These are phyloP conservation scores for Eragrostis nindensis DNA, from an alignment of 176 grass and related monocot species.

Conservation along the genomic window DNA sequence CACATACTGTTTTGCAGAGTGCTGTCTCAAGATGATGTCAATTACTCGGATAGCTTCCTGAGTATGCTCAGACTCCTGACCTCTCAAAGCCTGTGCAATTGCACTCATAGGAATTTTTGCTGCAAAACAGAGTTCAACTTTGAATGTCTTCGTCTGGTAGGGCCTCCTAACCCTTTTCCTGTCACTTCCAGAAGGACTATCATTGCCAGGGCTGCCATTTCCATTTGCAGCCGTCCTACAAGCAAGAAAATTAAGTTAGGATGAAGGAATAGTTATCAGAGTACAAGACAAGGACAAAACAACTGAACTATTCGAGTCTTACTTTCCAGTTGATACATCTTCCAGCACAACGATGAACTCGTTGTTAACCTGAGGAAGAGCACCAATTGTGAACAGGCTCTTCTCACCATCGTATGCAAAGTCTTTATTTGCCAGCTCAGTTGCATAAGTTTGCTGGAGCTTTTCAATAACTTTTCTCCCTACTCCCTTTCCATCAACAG, in stretches of 20 bases:
- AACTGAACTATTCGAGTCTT: constrained; percentile 21
- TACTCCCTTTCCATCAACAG: constrained; percentile 76
- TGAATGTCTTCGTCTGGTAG: constrained; percentile 72
- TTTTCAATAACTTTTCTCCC: constrained; percentile 80
- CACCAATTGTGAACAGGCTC: constrained; percentile 77
- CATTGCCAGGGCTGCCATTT: constrained; percentile 65
- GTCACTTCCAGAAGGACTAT: constrained; percentile 61
- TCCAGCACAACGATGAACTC: constrained; percentile 77
- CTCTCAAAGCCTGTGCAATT: constrained; percentile 70
- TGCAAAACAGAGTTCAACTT: constrained; percentile 69
- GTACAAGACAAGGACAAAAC: neutral
- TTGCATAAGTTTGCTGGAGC: constrained; percentile 68
- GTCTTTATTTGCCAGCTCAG: constrained; percentile 71
- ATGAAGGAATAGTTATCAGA: neutral
- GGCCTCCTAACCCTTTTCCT: constrained; percentile 62
- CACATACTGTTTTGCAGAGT: constrained; percentile 76
- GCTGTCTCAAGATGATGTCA: constrained; percentile 88
- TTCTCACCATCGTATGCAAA: constrained; percentile 97
- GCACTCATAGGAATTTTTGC: constrained; percentile 85
- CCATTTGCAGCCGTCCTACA: constrained; percentile 64
- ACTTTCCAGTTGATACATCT: constrained; percentile 75
- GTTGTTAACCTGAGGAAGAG: constrained; percentile 71
- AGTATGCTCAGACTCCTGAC: constrained; percentile 74
- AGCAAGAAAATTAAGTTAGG: neutral
- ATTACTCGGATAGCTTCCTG: constrained; percentile 87